phyloP scores from a whole-genome alignment of 176 grass and related monocot species.

The Dactylis glomerata region DNA sequence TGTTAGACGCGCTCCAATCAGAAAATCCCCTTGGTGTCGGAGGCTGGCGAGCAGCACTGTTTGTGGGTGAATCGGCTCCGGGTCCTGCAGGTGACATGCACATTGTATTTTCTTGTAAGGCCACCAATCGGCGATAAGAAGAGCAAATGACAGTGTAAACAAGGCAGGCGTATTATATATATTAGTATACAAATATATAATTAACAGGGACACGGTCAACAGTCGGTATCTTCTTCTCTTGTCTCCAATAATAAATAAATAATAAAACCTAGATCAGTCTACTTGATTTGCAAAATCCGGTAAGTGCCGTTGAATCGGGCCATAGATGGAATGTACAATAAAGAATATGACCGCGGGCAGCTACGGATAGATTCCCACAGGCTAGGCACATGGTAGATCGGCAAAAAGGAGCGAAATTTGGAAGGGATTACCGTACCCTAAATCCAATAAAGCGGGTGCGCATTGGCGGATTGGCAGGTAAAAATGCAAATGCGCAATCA shows the following conservation, averaged over 20 bases:
- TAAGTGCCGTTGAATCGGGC: not conserved
- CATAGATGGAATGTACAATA: not conserved
- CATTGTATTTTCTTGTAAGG: not conserved
- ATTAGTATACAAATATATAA: slow-evolving; percentile 3
- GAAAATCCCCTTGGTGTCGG: slow-evolving; percentile 17
- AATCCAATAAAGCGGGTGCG: not conserved
- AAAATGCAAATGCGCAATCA: not conserved
- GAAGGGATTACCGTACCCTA: not conserved
- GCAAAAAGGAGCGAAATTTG: not conserved
- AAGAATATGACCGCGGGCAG: slow-evolving; percentile 1
- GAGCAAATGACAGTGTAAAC: not conserved
- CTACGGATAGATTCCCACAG: not conserved
- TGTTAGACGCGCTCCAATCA: slow-evolving; percentile 37
- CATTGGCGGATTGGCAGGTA: not conserved
- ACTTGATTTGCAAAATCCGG: not conserved
- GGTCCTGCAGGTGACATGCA: slow-evolving; percentile 11
- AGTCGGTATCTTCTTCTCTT: not conserved
- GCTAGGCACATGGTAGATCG: slow-evolving; percentile 9
- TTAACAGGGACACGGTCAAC: not conserved
- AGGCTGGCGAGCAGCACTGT: slow-evolving; percentile 23
- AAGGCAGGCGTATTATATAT: not conserved
- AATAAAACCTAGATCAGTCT: slow-evolving; percentile 9
- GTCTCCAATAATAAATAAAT: not conserved
- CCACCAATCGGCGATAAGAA: not conserved
- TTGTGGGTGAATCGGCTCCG: slow-evolving; percentile 10